Conservation (phyloP, 768 basidiomycete species). For the Chiua virens region DNA sequence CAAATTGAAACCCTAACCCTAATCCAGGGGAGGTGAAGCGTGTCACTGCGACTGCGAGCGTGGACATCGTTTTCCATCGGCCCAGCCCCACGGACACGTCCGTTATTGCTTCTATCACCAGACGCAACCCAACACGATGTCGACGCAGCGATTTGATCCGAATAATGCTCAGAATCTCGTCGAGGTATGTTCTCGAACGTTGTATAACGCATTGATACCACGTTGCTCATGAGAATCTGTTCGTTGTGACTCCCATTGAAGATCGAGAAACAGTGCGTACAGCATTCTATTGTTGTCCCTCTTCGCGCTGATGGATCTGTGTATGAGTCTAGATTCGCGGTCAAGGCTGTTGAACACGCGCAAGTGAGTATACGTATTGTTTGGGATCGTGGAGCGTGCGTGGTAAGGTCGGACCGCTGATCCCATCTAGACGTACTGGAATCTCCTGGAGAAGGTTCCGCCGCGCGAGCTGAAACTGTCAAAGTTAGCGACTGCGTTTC, state of each 20-base stretch:
- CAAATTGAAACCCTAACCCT: slow-evolving; percentile 21
- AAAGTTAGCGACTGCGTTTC: slow-evolving; percentile 50
- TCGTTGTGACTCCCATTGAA: slow-evolving; percentile 30
- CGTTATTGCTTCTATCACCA: neutral
- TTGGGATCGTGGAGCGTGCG: slow-evolving; percentile 1
- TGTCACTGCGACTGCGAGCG: no score
- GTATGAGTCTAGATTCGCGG: slow-evolving; percentile 37
- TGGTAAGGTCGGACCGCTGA: slow-evolving; percentile 11
- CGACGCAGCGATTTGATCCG: slow-evolving; percentile 69
- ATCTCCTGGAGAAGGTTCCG: slow-evolving; percentile 76
- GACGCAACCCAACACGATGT: slow-evolving; percentile 39
- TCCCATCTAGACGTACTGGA: slow-evolving; percentile 83
- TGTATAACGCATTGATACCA: slow-evolving; percentile 17
- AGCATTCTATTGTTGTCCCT: neutral
- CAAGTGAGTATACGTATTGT: slow-evolving; percentile 54
- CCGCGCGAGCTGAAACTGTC: slow-evolving; percentile 81
- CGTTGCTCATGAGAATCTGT: slow-evolving; percentile 16
- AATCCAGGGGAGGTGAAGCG: slow-evolving; percentile 7
- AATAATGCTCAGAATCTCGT: slow-evolving; percentile 88
- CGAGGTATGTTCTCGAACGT: slow-evolving; percentile 56
- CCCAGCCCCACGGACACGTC: neutral
- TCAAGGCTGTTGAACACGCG: slow-evolving; percentile 95
- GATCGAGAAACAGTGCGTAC: slow-evolving; percentile 94
- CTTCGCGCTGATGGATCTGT: slow-evolving; percentile 11
- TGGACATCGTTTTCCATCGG: neutral